Percentiles rank a stretch among this genome's conserved stretches.
Evolutionary conservation across 2,329 filamentous ascomycete genomes (phyloP).

Genomic region (Magnaporthiopsis rhizophila): DNA sequence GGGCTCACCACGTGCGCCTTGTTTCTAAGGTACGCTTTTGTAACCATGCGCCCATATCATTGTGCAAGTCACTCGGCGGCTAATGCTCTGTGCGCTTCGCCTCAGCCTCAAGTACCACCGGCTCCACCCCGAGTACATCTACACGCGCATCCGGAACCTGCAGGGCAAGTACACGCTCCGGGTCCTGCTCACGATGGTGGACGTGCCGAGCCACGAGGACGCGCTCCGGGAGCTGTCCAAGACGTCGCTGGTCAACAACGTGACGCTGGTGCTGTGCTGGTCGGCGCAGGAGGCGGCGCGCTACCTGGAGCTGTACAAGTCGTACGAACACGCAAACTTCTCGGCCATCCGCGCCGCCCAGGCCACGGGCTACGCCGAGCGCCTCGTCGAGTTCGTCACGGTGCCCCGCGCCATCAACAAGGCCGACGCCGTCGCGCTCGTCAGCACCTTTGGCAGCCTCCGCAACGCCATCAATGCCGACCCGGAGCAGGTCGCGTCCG

Average conservation of each 20-base stretch:
- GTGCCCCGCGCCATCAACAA: slow-evolving; percentile 87
- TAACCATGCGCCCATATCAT: too few relatives aligned
- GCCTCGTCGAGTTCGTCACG: slow-evolving; percentile 86
- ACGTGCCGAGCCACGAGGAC: slow-evolving; percentile 92
- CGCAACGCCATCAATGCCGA: slow-evolving; percentile 80
- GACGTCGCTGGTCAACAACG: slow-evolving; percentile 83
- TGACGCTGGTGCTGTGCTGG: slow-evolving; percentile 91
- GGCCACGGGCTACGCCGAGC: slow-evolving; percentile 74
- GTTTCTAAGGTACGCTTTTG: slow-evolving; percentile 56
- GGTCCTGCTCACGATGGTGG: slow-evolving; percentile 82
- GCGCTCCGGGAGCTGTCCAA: slow-evolving; percentile 84
- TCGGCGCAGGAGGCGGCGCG: slow-evolving; percentile 86
- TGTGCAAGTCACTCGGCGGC: neutral
- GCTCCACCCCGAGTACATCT: slow-evolving; percentile 95
- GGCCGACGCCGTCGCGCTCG: slow-evolving; percentile 82
- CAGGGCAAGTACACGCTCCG: slow-evolving; percentile 82
- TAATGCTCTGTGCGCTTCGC: neutral
- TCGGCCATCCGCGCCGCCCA: slow-evolving; percentile 80
- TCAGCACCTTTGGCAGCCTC: slow-evolving; percentile 86
- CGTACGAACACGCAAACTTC: slow-evolving; percentile 76
- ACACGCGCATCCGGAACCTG: slow-evolving; percentile 78
- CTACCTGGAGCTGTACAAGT: slow-evolving; percentile 93
- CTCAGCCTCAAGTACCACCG: slow-evolving; percentile 85
- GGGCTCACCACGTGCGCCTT: slow-evolving; percentile 83
- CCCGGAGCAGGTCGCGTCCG: slow-evolving; percentile 72